Conservation (phyloP, 2,329 filamentous ascomycete species). For the Fusarium verrucosum region DNA sequence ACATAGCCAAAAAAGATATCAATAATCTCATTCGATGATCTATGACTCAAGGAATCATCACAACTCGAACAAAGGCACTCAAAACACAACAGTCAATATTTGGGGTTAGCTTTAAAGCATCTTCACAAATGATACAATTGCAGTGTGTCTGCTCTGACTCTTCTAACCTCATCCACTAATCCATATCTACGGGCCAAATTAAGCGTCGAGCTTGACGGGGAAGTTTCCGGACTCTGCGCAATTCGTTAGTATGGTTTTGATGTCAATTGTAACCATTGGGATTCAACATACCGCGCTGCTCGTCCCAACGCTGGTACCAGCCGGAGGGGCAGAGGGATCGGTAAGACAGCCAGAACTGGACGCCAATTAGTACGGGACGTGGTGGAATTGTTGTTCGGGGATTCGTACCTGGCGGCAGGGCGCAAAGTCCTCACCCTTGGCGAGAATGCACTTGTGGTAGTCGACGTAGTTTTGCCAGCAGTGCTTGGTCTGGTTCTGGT, state of each 20-base stretch:
- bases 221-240: constrained; percentile 73
- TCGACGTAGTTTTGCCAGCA: constrained; percentile 99
- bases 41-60: constrained; percentile 28
- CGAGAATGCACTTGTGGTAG: constrained; percentile 99
- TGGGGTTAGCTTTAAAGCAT: constrained; percentile 42
- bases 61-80: constrained; percentile 10
- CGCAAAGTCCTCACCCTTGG: constrained; percentile 98
- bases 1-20: constrained; percentile 36
- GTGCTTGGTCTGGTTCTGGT: constrained; percentile 99
- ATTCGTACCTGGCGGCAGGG: constrained; percentile 88
- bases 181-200: constrained; percentile 46
- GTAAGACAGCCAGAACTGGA: constrained; percentile 94
- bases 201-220: constrained; percentile 71
- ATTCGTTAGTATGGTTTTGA: constrained; percentile 43
- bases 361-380: constrained; percentile 30
- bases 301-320: constrained; percentile 96
- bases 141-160: constrained; percentile 47
- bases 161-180: constrained; percentile 44
- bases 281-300: constrained; percentile 82
- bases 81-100: constrained; percentile 37
- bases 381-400: neutral
- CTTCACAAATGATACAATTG: constrained; percentile 52
- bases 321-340: constrained; percentile 95
- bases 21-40: constrained; percentile 16
- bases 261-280: neutral